Conservation (phyloP, 805 yeast genomes). For the Cyberlindnera maclurae region DNA sequence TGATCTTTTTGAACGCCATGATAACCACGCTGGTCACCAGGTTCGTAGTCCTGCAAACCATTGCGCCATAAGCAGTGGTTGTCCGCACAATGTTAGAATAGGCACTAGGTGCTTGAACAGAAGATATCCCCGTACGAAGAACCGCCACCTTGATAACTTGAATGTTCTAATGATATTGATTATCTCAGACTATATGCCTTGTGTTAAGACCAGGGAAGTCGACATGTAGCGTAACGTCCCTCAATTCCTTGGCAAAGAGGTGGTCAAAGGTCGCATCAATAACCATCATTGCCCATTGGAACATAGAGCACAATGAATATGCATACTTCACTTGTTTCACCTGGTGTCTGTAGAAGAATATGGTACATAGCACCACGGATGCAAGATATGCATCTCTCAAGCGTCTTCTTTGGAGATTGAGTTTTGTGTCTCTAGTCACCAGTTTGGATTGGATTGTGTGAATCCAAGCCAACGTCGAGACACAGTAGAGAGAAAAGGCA, state of each 20-base stretch:
- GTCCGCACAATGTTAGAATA: no score
- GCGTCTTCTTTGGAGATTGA: background rate
- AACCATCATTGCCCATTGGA: background rate
- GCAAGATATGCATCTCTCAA: background rate
- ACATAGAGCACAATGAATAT: background rate
- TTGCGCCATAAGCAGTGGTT: no score
- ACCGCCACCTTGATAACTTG: no score
- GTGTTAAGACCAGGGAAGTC: background rate
- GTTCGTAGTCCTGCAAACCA: no score
- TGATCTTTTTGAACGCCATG: no score
- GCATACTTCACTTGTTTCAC: background rate
- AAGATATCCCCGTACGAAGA: no score
- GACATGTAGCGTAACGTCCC: background rate
- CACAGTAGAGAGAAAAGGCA: background rate
- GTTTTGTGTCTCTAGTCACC: background rate
- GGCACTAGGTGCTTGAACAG: no score
- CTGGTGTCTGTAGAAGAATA: conserved; percentile 1
- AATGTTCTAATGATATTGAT: no score
- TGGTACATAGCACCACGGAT: background rate
- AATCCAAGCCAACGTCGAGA: background rate
- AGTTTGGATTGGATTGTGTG: background rate
- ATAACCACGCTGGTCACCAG: no score
- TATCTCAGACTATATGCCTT: no score
- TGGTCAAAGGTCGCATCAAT: background rate
- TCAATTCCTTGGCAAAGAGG: background rate